phyloP scores from a whole-genome alignment of 2,329 filamentous ascomycete species.

The Pseudocercospora pini-densiflorae region DNA sequence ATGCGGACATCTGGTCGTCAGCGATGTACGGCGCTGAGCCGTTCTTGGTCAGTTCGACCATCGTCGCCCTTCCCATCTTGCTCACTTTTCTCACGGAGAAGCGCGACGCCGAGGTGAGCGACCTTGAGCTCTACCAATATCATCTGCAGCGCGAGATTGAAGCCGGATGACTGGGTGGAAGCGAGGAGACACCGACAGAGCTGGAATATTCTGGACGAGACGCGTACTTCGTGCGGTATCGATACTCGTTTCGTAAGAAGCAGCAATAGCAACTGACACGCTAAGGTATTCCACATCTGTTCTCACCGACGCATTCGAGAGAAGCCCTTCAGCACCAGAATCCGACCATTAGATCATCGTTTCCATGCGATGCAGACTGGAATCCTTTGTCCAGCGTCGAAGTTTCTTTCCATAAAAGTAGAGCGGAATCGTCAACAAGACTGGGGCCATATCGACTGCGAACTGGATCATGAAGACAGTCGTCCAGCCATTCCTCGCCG shows the following conservation, averaged over 20 bases:
- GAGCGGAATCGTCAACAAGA: conserved; percentile 46
- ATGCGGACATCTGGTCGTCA: not conserved
- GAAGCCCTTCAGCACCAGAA: not conserved
- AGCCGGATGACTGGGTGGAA: too few relatives aligned
- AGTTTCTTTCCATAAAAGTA: conserved; percentile 50
- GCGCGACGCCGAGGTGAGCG: too few relatives aligned
- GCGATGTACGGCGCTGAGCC: not conserved
- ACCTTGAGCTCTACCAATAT: too few relatives aligned
- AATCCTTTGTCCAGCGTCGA: conserved; percentile 45
- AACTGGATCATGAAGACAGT: conserved; percentile 52
- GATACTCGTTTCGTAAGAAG: too few relatives aligned
- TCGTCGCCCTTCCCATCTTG: not conserved
- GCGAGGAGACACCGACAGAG: too few relatives aligned
- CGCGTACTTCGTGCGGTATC: too few relatives aligned
- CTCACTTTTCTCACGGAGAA: too few relatives aligned
- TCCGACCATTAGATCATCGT: conserved; percentile 5
- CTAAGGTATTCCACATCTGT: not conserved
- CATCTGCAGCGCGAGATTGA: too few relatives aligned
- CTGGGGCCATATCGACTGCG: conserved; percentile 45
- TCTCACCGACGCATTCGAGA: not conserved
- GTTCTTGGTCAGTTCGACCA: not conserved
- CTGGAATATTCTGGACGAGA: too few relatives aligned
- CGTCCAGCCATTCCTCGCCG: conserved; percentile 45
- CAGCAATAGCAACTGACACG: too few relatives aligned
- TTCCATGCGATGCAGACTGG: conserved; percentile 38